Base-by-base conservation (phyloP, 1,284 basidiomycete species). In the Hymenochaete sp. region DNA sequence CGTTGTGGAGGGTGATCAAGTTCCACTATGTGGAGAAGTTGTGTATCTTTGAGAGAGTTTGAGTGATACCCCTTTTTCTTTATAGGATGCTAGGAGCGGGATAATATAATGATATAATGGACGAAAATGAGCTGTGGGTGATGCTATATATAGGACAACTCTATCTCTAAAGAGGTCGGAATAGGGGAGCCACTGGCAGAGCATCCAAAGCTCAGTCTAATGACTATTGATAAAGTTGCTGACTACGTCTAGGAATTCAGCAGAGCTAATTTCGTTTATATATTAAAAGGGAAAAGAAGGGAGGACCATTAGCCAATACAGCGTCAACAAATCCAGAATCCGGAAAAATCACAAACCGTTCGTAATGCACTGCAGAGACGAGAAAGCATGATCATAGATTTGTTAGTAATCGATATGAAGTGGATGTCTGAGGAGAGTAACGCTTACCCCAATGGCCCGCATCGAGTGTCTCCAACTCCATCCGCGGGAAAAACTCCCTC, bases 381-480 rank as follows among this genome's bases (percentile, higher is more conserved):
- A 22, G 21, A 31, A 19, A 28, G 29, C 21, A 38, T 40, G 13
- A 29, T 24, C 26, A 37, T 6, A 24, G 22, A 28, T 2, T n/a
- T 13, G 42, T 41, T 9, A 48, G 9, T 41, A 31, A 19, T 26
- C 18, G 25, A 52, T 11, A 54, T 35, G 6, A 42, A 29, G 6
- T 19, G 32, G n/a, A 10, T 19, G 9, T 24, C 24, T 26, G 10
- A 21, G 19, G 36, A 47, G 42, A 22, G 49, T 65, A 9, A 11
- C n/a, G 60, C 67, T 51, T 56, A 83, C 82, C 76, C 83, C 82
- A 86, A 56, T 86, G 82, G 3, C 74, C 71, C 0, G 82, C 62
- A 49, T 82, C 72, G 14, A 86, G 58, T 18, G 60, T 66, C 54
- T 75, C 67, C 0, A 85, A 51, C 16, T 59, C 56, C 62, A 74